A percentile compares a stretch with the other conserved stretches of the same genome.
These are phyloP conservation scores for Pseudogymnoascus pannorum DNA, from an alignment of 2,329 filamentous ascomycete species.

Conservation along the genomic window DNA sequence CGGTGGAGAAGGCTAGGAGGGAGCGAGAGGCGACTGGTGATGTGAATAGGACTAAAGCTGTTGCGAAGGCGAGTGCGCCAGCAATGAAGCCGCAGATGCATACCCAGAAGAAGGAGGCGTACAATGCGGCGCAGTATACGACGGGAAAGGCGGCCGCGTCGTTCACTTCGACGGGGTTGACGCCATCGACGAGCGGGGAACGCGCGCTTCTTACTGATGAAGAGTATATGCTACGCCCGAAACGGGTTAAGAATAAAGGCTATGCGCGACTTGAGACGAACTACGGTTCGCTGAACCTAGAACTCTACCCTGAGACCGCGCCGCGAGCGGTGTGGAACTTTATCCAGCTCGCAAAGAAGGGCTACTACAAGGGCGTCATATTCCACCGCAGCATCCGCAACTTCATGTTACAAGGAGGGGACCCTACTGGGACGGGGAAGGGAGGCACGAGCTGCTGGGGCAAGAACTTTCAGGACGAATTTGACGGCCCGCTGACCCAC, in stretches of 20 bases:
- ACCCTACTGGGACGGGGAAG: constrained; percentile 84
- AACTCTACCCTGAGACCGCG: constrained; percentile 83
- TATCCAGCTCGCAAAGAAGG: constrained; percentile 74
- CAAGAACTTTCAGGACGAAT: constrained; percentile 88
- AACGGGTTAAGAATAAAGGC: constrained; percentile 80
- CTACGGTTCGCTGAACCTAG: constrained; percentile 75
- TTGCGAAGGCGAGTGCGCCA: constrained; percentile 30
- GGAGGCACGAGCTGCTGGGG: constrained; percentile 91
- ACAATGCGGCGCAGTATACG: constrained; percentile 85
- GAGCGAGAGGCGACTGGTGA: constrained; percentile 58
- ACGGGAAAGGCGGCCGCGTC: constrained; percentile 87
- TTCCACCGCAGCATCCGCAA: constrained; percentile 94
- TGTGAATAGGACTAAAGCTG: constrained; percentile 42
- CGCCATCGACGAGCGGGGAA: constrained; percentile 82
- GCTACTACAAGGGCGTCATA: constrained; percentile 75
- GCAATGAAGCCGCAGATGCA: constrained; percentile 38
- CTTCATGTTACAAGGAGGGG: constrained; percentile 98
- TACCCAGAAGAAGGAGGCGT: constrained; percentile 54
- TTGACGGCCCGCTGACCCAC: constrained; percentile 84
- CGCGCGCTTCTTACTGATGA: constrained; percentile 84
- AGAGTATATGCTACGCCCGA: constrained; percentile 92
- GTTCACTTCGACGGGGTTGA: constrained; percentile 90
- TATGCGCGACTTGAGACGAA: constrained; percentile 88
- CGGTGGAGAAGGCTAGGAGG: constrained; percentile 80
- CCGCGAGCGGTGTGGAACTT: constrained; percentile 98